Evolutionary conservation across 1,284 basidiomycete genomes (phyloP), one percentile per base, ranked within the genome.

Genomic region (Blastosporella zonata): DNA sequence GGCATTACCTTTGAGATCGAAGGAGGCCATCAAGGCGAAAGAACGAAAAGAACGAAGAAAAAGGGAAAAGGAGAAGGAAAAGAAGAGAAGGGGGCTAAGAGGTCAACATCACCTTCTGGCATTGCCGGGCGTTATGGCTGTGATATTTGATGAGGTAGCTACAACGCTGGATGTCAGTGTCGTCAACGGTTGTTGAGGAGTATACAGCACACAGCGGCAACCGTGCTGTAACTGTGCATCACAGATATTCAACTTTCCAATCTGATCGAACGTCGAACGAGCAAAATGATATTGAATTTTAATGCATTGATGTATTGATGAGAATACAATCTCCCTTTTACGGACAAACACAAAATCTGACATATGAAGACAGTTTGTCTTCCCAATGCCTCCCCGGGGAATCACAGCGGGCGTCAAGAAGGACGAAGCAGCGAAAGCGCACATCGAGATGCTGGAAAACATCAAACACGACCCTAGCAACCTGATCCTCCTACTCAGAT

Each of bases 11-110:
- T 69, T 68, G 46, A 75, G 54, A 53, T 69, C 70, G 60, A 72
- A 71, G 54, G 64, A 64, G 52, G 71, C 73, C 75, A 78, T 76
- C 71, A 59, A 73, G 71, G 67, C 65, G 42, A 55, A 55, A 53
- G 53, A 54, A 53, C 53, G 33, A 49, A 50, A 39, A 29, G 46
- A 29, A 57, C 41, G 25, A 37, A 42, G 40, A 54, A 52, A 37
- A 36, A 50, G 47, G 45, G 46, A 57, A 62, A 49, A 56, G 38
- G 15, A 29, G 43, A 47, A 53, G 49, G 41, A 40, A 22, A 49
- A 44, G 50, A 53, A 42, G 48, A 48, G 54, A 57, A 47, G 46
- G 54, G 8, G 36, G 5, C 12, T 29, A 43, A 42, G 49, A 54
- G 50, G 57, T 51, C 47, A 27, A 34, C 23, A 55, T 51, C 49